Base-by-base conservation (phyloP, 768 basidiomycete genomes). In the Psilocybe cyanescens region DNA sequence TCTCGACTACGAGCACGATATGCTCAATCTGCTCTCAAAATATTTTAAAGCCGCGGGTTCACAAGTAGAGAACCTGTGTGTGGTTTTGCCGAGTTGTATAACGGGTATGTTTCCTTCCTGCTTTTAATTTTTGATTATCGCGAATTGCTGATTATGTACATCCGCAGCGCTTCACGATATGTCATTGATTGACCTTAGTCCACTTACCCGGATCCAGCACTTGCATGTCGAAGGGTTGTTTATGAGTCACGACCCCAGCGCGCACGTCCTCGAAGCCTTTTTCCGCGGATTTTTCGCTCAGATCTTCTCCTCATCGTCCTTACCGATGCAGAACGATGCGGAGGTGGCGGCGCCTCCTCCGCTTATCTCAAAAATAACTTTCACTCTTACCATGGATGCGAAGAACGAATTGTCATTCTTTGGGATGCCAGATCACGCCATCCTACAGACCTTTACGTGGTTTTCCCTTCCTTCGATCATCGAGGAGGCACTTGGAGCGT, bases 401-500 rank as follows among this genome's bases (percentile, higher is more conserved):
- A 63, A 67, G 2, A 68, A 67, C 16, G 59, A 58, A 7, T 58
- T 68, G 33, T 59, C 65, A 3, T 73, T 70, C 60, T 70, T 71
- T 52, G 74, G 74, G 9, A 61, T 75, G 50, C 70, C 72, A 24
- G 72, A 72, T 49, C 61, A 71, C 52, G 59, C 68, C 4, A 58
- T 72, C 8, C 52, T 75, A 8, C 66, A 72, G 55, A 52, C 62
- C 4, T 73, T 70, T 58, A 67, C 65, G 57, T 76, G 74, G 74
- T 71, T 69, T 28, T 45, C 60, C 30, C 65, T 75, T 7, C 69
- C 74, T 4, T 62, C 59, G 9, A 68, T 70, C 31, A 61, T 76
- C 44, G 62, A 68, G 35, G 53, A 59, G 12, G 52, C 58, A 9
- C 37, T 67, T 12, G 55, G 45, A 35, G 48, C 53, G 12, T 64